phyloP scores from a whole-genome alignment of 1,139 yeast genomes.

The Diutina mesorugosa region DNA sequence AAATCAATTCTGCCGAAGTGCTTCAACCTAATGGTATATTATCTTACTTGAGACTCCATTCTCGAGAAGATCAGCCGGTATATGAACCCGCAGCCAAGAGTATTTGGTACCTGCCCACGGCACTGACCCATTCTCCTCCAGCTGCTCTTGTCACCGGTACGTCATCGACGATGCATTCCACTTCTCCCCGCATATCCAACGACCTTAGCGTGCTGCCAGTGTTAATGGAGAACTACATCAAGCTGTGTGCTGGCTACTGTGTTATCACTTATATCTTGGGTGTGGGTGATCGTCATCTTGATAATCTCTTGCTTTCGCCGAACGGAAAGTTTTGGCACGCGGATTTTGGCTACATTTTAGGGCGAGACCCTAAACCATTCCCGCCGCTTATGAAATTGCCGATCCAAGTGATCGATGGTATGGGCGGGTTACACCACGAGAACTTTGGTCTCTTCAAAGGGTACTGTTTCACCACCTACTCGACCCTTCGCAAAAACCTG shows the following conservation, averaged over 20 bases:
- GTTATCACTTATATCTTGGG: slow-evolving; percentile 91
- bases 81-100: slow-evolving; percentile 12
- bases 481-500: slow-evolving; percentile 79
- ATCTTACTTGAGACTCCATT: slow-evolving; percentile 53
- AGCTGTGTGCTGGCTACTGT: slow-evolving; percentile 96
- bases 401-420: slow-evolving; percentile 91
- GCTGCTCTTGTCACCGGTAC: slow-evolving; percentile 8
- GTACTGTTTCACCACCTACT: slow-evolving; percentile 90
- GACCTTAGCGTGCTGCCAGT: slow-evolving; percentile 63
- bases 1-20: neutral
- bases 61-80: slow-evolving; percentile 11
- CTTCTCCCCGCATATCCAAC: slow-evolving; percentile 18
- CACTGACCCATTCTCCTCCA: slow-evolving; percentile 4
- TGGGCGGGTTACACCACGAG: slow-evolving; percentile 85
- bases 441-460: slow-evolving; percentile 80
- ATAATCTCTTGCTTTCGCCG: slow-evolving; percentile 55
- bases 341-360: slow-evolving; percentile 92
- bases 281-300: slow-evolving; percentile 95
- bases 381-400: slow-evolving; percentile 98
- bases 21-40: slow-evolving; percentile 43
- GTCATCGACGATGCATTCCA: neutral
- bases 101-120: slow-evolving; percentile 2
- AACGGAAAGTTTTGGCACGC: slow-evolving; percentile 92
- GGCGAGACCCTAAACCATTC: slow-evolving; percentile 96
- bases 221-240: slow-evolving; percentile 87